Evolutionary conservation across 495 filamentous ascomycete species (phyloP).

Genomic region (Pyrenula aspistea): DNA sequence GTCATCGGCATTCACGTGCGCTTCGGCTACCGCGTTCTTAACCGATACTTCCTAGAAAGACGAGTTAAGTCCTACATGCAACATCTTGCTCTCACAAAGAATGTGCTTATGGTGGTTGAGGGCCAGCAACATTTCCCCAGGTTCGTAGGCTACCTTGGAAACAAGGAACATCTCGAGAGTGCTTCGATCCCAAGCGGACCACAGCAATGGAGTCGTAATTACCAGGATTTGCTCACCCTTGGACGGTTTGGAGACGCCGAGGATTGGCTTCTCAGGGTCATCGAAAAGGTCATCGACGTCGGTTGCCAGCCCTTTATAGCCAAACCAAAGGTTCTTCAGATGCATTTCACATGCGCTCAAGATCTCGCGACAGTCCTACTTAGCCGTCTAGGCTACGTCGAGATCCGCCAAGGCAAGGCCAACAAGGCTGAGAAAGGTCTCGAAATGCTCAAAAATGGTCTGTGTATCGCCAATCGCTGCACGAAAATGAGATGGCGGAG

Average conservation of each 20-base stretch:
- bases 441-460: no score
- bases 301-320: neutral
- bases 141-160: neutral
- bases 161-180: neutral
- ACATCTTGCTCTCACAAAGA: neutral
- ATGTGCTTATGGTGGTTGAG: neutral
- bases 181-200: neutral
- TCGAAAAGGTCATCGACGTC: no score
- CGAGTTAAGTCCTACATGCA: neutral
- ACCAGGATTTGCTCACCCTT: neutral
- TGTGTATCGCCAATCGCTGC: no score
- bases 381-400: no score
- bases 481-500: no score
- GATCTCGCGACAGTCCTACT: neutral
- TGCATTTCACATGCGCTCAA: neutral
- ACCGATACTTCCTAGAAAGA: neutral
- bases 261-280: neutral
- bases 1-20: neutral
- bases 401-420: no score
- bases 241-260: neutral
- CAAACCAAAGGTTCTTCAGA: neutral
- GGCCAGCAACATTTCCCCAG: neutral
- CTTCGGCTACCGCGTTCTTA: neutral
- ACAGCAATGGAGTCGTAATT: neutral
- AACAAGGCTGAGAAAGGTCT: no score